Evolutionary conservation across 495 filamentous ascomycete species (phyloP), one percentile per base, ranked within the genome.

Genomic region (Trichoderma asperelloides): DNA sequence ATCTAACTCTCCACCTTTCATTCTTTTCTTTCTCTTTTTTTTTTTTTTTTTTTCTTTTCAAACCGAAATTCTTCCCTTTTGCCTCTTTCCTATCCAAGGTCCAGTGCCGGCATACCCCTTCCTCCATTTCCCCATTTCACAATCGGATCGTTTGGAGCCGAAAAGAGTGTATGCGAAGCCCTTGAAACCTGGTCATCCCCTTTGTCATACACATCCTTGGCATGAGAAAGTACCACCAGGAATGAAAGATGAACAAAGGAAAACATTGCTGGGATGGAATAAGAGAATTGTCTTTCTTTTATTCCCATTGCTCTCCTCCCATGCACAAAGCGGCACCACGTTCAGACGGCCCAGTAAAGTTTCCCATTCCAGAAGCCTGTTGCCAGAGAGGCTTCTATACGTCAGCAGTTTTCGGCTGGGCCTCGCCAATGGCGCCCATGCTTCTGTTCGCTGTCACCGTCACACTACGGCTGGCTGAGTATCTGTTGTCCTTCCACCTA

Each of bases 381-480:
- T 37, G 33, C 25, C 0, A 60, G 55, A 60, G 25, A 21, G 55
- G 25, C 27, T 28, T 60, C 27, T 60, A 25, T 16, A 60, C 30
- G 55, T 60, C 55, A 30, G 55, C 55, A 13, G 55, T n/a, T 57
- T 57, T 18, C 43, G 43, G 43, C n/a, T 18, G 15, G 47, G 21
- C 21, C 18, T 51, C 23, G 47, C 47, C 47, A 51, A 51, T 51
- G 18, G 47, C 47, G 18, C 21, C 47, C 47, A 18, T 7, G n/a
- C 47, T n/a, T 13, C 23, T 1, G 47, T 23, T 33, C 55, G 55
- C 25, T 60, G 25, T 18, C 55, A 25, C 55, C 55, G 55, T 60
- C 55, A 30, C 55, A 60, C 55, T 11, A 60, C 55, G 55, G 55
- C 55, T 60, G 55, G 55, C 55, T 60, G 55, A 60, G 55, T 25